Evolutionary conservation across 345 rosid species (phyloP).

Genomic region (Linum usitatissimum): DNA sequence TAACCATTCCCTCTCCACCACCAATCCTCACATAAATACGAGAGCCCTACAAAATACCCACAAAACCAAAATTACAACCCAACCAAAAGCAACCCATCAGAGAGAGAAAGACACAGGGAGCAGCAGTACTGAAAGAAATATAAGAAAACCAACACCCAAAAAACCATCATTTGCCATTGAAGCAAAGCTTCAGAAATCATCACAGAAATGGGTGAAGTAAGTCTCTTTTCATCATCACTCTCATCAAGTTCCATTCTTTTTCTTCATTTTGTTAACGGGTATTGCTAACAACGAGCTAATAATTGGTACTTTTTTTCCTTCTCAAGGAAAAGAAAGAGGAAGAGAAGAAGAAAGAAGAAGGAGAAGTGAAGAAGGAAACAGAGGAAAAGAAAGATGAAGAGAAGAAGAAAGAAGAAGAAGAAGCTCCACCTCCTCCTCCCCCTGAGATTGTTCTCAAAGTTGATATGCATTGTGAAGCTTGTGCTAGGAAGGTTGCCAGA

Average conservation of each 20-base stretch:
- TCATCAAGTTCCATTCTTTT: neutral
- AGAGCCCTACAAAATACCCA: no score
- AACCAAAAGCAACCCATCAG: neutral
- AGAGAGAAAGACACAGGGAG: neutral
- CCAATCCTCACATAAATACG: no score
- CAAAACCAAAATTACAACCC: no score
- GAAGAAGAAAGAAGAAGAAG: conserved; percentile 21
- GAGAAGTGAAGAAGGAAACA: conserved; percentile 15
- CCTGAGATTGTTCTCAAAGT: conserved; percentile 60
- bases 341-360: conserved; percentile 2
- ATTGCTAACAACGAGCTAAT: no score
- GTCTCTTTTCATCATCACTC: neutral
- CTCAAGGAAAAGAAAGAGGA: conserved; percentile 14
- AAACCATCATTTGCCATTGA: no score
- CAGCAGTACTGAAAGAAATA: neutral
- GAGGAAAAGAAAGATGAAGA: conserved; percentile 15
- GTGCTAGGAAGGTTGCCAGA: conserved; percentile 57
- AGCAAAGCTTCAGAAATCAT: neutral
- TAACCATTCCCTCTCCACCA: neutral
- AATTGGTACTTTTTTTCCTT: no score
- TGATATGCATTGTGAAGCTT: conserved; percentile 77
- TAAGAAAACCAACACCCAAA: no score
- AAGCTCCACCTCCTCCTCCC: conserved; percentile 15
- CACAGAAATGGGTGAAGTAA: conserved; percentile 45
- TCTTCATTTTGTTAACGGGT: neutral